Evolutionary conservation across 805 yeast genomes (phyloP), one percentile per base, ranked within the genome.

Genomic region (Jamesozyma gamospora): DNA sequence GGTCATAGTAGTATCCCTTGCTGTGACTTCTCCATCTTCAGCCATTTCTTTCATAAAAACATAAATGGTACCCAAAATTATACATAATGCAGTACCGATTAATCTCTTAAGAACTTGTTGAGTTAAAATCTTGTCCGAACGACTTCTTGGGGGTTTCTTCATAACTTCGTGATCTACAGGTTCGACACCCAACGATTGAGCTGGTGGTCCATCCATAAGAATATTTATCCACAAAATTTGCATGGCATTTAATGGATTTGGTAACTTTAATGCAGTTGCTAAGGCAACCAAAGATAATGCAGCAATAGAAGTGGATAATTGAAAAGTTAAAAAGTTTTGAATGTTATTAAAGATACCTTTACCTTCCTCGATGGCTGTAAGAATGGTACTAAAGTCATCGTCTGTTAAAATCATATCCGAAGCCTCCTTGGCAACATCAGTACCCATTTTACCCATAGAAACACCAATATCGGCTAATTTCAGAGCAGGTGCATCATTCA

Each of bases 131-230:
- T 79, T 79, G 46, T 90, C 97, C 41, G 75, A 70, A 58, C 96
- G 78, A 38, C 77, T 72, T 64, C 99, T 78, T 39, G 98, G 98
- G n/a, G 97, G 96, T 57, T 82, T 83, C 46, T 74, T 77, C 96
- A 90, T 88, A 29, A 90, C 95, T 58, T 82, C 94, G 45, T 82
- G 87, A 56, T 90, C 97, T 12, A 90, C 97, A 1, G 96, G 94
- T 64, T 90, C 98, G 26, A 92, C 97, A 43, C 98, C 98, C 33
- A 90, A 68, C 0, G 95, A 83, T 65, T 90, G 98, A 1, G 97
- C 97, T 4, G 98, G 98, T 10, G 98, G 98, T 1, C 98, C 98
- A 65, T 90, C 98, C 98, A 90, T 90, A 42, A 90, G 71, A 46
- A 90, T 92, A 60, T 90, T 90, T 59, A 90, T 90, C 96, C 97